These are phyloP conservation scores for Galerina marginata DNA, from an alignment of 768 basidiomycete genomes.

Conservation along the genomic window DNA sequence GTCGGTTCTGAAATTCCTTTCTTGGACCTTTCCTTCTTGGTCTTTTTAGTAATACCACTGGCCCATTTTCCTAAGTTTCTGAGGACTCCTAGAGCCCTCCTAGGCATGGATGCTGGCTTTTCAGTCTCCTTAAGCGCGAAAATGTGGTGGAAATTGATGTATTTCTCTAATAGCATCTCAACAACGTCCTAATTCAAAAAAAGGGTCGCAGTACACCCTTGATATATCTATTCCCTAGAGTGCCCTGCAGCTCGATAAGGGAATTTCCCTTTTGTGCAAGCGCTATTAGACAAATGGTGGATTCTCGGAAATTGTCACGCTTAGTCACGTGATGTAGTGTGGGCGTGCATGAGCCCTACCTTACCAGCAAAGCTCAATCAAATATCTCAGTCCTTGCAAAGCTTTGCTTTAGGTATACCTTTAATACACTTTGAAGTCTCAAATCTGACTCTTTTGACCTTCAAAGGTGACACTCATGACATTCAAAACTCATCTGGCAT, in stretches of 20 bases:
- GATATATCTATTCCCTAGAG: not conserved
- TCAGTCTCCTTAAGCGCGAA: not conserved
- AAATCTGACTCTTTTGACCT: too few relatives aligned
- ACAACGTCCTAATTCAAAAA: not conserved
- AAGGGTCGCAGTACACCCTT: not conserved
- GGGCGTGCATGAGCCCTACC: constrained; percentile 1
- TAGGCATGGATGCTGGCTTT: too few relatives aligned
- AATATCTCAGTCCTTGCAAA: too few relatives aligned
- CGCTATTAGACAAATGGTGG: not conserved
- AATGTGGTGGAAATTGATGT: not conserved
- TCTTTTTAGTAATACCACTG: too few relatives aligned
- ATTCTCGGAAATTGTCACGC: not conserved
- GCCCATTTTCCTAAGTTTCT: too few relatives aligned
- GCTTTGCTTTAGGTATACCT: too few relatives aligned
- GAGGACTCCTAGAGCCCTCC: too few relatives aligned
- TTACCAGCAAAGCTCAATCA: not conserved
- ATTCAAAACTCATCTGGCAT: too few relatives aligned
- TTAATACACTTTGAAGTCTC: too few relatives aligned
- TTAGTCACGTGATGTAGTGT: not conserved
- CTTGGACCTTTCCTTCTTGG: too few relatives aligned
- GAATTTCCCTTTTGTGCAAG: not conserved
- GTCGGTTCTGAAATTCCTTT: too few relatives aligned
- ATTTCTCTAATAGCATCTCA: not conserved
- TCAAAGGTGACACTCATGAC: too few relatives aligned
- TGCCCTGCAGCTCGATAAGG: not conserved